phyloP scores from a whole-genome alignment of 768 basidiomycete species.

The Russula foetens region DNA sequence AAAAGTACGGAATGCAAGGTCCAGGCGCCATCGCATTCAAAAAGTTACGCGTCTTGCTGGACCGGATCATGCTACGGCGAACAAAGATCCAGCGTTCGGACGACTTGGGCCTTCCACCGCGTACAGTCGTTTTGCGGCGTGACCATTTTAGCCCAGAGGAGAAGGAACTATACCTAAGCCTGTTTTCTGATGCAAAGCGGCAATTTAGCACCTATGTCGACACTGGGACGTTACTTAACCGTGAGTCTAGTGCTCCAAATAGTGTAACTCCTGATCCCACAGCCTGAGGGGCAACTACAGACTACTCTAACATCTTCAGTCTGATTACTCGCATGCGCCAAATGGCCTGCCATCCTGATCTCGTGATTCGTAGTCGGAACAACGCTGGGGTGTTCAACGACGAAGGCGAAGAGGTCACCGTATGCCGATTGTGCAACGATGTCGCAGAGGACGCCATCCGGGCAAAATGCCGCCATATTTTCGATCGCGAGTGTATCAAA shows the following conservation, averaged over 20 bases:
- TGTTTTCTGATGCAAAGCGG: slow-evolving; percentile 90
- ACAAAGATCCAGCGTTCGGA: slow-evolving; percentile 93
- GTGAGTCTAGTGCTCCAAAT: slow-evolving; percentile 39
- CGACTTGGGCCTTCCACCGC: slow-evolving; percentile 89
- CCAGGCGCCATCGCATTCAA: slow-evolving; percentile 81
- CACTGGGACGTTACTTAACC: slow-evolving; percentile 86
- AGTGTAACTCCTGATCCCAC: neutral
- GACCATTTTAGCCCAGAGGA: slow-evolving; percentile 97
- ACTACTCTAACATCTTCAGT: slow-evolving; percentile 87
- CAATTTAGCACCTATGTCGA: slow-evolving; percentile 88
- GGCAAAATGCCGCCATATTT: slow-evolving; percentile 88
- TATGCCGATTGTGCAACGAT: slow-evolving; percentile 95
- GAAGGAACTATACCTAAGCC: slow-evolving; percentile 85
- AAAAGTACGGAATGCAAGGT: slow-evolving; percentile 77
- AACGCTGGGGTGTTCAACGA: slow-evolving; percentile 55
- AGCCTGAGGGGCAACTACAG: slow-evolving; percentile 33
- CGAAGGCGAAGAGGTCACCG: slow-evolving; percentile 66
- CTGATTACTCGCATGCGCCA: slow-evolving; percentile 94
- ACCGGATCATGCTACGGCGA: slow-evolving; percentile 91
- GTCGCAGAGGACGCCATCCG: slow-evolving; percentile 96
- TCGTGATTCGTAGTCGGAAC: slow-evolving; percentile 82
- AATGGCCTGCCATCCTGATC: slow-evolving; percentile 92
- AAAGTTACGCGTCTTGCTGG: slow-evolving; percentile 82
- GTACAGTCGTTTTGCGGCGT: slow-evolving; percentile 78
- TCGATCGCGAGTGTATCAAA: slow-evolving; percentile 92